A percentile compares a stretch with the other conserved stretches of the same genome.
Evolutionary conservation across 257 asterid genomes (phyloP).

Genomic region (Solanum chmielewskii): DNA sequence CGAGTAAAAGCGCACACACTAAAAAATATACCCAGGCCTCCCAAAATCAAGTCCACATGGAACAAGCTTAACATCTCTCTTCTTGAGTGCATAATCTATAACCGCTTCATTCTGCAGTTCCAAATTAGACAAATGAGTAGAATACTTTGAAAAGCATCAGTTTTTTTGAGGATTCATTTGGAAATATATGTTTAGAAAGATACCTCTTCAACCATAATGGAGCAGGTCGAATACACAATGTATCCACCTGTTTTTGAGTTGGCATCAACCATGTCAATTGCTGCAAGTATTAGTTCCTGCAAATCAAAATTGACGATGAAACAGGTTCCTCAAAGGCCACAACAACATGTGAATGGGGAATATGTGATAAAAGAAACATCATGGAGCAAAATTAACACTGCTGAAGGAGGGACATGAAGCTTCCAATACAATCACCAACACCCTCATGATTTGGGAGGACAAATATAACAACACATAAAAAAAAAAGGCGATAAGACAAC

Average conservation of each 20-base stretch:
- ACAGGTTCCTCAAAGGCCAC: background rate
- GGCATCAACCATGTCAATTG: conserved; percentile 92
- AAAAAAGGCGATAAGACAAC: background rate
- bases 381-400: background rate
- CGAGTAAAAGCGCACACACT: background rate
- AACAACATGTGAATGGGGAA: background rate
- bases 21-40: conserved; percentile 61
- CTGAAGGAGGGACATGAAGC: too few species aligned
- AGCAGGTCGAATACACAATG: conserved; percentile 85
- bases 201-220: conserved; percentile 94
- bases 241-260: conserved; percentile 94
- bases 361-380: background rate
- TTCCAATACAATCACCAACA: background rate
- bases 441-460: background rate
- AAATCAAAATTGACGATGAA: background rate
- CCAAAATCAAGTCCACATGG: conserved; percentile 95
- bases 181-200: background rate
- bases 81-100: conserved; percentile 89
- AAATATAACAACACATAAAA: background rate
- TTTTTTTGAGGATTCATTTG: background rate
- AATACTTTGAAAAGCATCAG: background rate
- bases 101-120: conserved; percentile 86
- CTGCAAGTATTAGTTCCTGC: conserved; percentile 91
- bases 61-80: conserved; percentile 83
- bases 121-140: conserved; percentile 6